Base-by-base conservation (phyloP, 176 grass and related monocot genomes). In the Aegilops sharonensis region DNA sequence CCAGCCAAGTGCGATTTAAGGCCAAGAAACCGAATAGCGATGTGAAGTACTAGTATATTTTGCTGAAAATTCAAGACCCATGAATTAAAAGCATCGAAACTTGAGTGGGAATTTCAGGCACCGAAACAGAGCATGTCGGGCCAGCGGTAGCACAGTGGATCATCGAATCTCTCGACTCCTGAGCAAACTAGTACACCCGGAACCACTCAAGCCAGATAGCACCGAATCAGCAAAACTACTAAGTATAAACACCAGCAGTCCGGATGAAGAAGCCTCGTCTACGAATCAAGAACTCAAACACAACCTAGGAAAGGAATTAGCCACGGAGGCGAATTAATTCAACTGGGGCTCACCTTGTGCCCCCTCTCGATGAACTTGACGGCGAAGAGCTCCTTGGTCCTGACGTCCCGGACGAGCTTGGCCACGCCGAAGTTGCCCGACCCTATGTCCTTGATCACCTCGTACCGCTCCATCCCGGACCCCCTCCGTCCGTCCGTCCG, bases 281-380 rank as follows among this genome's bases (percentile, higher is more conserved):
- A 54, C 34, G 54, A 50, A 81, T 40, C 43, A 85, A 77, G 90
- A 72, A 81, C 64, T 1, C 29, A 17, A 34, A 63, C 3, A 32
- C 85, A 76, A 72, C 54, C 37, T 59, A 56, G 9, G 40, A 75
- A 47, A 13, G n/a, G 72, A 2, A 9, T 54, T 17, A 54, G 50
- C 7, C 50, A 50, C 0, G 17, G 72, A 31, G 43, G 8, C n/a
- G 72, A 5, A 54, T 54, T 1, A 54, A 18, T 52, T 59, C 2
- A 11, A 52, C 6, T 76, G 1, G 13, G 7, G 43, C 25, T 76
- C 12, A 76, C 72, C 72, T 52, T 98, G 75, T 92, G 89, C 14
- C 97, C 97, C 88, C 97, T 95, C 90, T 98, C 93, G 81, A 98
- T 94, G 86, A 73, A 91, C 88, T 98, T 98, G 78, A 95, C 88